Evolutionary conservation across 2,329 filamentous ascomycete genomes (phyloP), one percentile per base, ranked within the genome.

Genomic region (Thielaviopsis populi): DNA sequence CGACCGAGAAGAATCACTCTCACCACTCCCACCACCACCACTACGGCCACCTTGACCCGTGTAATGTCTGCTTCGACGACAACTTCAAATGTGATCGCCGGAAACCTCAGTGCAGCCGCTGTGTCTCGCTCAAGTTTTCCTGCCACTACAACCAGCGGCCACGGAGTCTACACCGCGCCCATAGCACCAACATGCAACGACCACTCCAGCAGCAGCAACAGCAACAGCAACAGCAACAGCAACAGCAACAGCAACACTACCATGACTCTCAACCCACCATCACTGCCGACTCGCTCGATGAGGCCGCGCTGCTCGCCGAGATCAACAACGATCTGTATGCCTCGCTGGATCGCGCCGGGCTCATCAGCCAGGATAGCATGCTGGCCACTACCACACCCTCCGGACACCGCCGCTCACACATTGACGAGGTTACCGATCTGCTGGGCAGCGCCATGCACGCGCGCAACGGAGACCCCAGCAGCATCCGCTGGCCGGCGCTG

Each of bases 71-170:
- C 40, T 40, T 62, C 43, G 17, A 30, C 17, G 41, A 62, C 24
- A 46, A 53, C 27, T 22, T 40, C 33, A 33, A 37, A 19, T 63
- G 61, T 10, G 61, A 63, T 42, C 24, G 61, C 4, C 46, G 24
- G 5, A 30, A 48, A 6, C 61, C 61, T 6, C 50, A 56, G 19
- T 63, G 61, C 40, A 56, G 22, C 33, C 43, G 54, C 61, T 63
- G 61, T 19, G 50, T 37, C 24, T 56, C 50, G 4, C 50, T 56
- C 17, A 56, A n/a, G 17, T 56, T 56, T 13, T 27, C 27, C 3
- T 56, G 50, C 50, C 27, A 56, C 50, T 56, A 56, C 50, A 56
- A 33, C 50, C 50, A 56, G 17, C 50, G 50, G 27, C 50, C 50
- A 22, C 50, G 15, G 8, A 56, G 27, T 30, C 24, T 56, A 6